phyloP scores from a whole-genome alignment of 176 grass and related monocot species.

The Pontederia paniculata region DNA sequence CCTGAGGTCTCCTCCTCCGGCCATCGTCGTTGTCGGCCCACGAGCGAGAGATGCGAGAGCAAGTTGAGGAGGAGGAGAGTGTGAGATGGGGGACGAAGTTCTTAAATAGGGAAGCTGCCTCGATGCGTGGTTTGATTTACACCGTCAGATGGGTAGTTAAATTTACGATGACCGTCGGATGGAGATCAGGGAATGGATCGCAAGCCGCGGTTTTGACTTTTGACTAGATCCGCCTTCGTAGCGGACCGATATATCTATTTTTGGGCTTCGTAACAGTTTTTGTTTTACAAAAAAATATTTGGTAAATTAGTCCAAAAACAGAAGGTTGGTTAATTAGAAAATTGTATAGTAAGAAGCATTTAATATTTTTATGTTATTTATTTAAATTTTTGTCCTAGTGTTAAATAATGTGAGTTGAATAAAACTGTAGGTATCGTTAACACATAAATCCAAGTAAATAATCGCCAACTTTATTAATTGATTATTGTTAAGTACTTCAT shows the following conservation, averaged over 20 bases:
- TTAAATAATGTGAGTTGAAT: no score
- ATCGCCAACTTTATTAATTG: no score
- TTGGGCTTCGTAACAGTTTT: not conserved
- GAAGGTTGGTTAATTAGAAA: no score
- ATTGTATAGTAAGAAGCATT: no score
- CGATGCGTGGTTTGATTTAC: not conserved
- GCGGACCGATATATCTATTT: not conserved
- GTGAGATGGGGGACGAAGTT: slow-evolving; percentile 8
- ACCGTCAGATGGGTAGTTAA: not conserved
- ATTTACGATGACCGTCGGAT: not conserved
- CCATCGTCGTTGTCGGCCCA: slow-evolving; percentile 5
- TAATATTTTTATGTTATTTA: no score
- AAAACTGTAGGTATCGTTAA: no score
- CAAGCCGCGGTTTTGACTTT: not conserved
- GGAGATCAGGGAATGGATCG: not conserved
- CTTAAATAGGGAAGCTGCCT: slow-evolving; percentile 12
- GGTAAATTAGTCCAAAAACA: no score
- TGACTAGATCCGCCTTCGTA: slow-evolving; percentile 11
- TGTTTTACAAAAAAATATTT: no score
- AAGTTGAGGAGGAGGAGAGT: not conserved
- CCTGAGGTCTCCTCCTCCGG: not conserved
- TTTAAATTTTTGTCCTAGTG: no score
- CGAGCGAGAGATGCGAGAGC: not conserved
- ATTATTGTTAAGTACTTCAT: no score
- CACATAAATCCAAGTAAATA: no score